These are phyloP conservation scores for Podospora anserina DNA, from an alignment of 495 filamentous ascomycete species.

Conservation along the genomic window DNA sequence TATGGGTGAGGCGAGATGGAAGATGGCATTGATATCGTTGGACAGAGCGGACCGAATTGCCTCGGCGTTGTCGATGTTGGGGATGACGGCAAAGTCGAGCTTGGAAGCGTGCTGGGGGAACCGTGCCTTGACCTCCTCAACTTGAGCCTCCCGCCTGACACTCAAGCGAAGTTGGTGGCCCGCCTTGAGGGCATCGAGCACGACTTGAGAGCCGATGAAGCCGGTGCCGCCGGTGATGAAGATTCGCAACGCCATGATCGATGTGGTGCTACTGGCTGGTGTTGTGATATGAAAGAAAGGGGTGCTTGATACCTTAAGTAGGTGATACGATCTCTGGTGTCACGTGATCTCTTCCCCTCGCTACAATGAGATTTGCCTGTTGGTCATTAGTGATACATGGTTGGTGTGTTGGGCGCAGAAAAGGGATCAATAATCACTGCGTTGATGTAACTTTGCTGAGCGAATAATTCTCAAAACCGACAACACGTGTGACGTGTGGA, in stretches of 20 bases:
- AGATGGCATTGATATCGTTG: conserved; percentile 16
- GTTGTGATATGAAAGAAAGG: neutral
- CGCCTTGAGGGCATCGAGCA: conserved; percentile 17
- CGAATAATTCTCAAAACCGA: conserved; percentile 27
- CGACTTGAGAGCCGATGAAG: conserved; percentile 38
- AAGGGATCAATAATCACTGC: neutral
- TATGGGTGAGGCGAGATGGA: conserved; percentile 23
- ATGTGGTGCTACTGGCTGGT: conserved; percentile 2
- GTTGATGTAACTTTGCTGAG: neutral
- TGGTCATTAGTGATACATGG: neutral
- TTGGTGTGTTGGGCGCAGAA: neutral
- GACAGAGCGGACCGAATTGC: conserved; percentile 13
- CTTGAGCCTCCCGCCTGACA: conserved; percentile 15
- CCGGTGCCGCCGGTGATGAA: conserved; percentile 40
- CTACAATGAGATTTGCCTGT: neutral
- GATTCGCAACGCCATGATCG: conserved; percentile 13
- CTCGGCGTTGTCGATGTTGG: conserved; percentile 11
- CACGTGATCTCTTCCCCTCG: neutral
- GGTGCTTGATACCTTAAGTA: too few species aligned
- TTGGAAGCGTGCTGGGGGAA: conserved; percentile 12
- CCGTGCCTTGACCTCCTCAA: conserved; percentile 12
- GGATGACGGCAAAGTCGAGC: conserved; percentile 15
- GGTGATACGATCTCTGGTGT: neutral
- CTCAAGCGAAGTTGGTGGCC: conserved; percentile 15
- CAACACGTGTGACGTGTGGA: conserved; percentile 27